Conservation (phyloP, 202 grass and related monocot genomes). For the Alloteropsis angusta region DNA sequence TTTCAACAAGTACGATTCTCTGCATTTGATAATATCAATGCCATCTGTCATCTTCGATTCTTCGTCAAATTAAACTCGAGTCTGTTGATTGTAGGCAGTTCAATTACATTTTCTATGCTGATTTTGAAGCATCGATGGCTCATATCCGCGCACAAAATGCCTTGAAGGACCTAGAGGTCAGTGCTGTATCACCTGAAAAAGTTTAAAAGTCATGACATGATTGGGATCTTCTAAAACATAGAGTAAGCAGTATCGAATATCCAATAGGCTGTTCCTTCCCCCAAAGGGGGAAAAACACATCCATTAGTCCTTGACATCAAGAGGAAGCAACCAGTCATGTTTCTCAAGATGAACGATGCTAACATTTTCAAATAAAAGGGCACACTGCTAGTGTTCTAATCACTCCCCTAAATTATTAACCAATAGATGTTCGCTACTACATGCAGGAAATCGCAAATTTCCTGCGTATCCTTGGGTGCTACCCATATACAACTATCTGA, state of each 20-base stretch:
- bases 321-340: neutral
- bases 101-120: constrained; percentile 52
- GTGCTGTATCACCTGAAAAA: neutral
- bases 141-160: constrained; percentile 45
- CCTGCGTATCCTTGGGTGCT: constrained; percentile 41
- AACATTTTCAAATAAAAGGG: neutral
- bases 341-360: neutral
- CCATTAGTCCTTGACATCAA: neutral
- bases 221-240: neutral
- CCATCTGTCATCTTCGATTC: neutral
- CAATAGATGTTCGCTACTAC: neutral
- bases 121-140: constrained; percentile 52
- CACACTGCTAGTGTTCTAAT: neutral
- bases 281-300: neutral
- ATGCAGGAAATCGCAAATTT: constrained; percentile 44
- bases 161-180: constrained; percentile 36
- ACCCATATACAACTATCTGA: constrained; percentile 19
- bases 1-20: neutral
- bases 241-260: neutral
- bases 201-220: neutral
- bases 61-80: neutral
- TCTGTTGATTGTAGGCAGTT: constrained; percentile 28
- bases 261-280: neutral
- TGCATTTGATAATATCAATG: neutral
- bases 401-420: neutral